Evolutionary conservation across 257 asterid species (phyloP), one percentile per base, ranked within the genome.

Genomic region (Verbena officinalis): DNA sequence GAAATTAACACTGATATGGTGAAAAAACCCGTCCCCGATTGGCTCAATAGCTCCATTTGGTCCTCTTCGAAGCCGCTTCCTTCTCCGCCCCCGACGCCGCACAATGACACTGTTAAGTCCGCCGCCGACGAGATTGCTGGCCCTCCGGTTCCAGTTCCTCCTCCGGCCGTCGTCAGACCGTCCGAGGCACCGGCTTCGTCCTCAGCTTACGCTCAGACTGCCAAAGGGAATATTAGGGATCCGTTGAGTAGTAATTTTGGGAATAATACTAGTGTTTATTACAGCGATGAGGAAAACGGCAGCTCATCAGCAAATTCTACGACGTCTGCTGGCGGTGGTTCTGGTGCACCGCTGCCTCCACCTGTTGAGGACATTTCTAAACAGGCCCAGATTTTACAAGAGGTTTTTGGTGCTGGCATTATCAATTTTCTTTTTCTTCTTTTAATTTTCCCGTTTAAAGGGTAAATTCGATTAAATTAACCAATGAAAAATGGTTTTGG

Each of bases 21-120:
- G 75, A 83, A 73, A 22, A 85, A 80, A 38, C 57, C 77, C 62
- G 82, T 84, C 21, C 95, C 92, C 42, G 95, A 87, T 77, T 87
- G 95, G 95, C 90, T 87, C 72, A 87, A 87, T 63, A 87, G 83
- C 83, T 76, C 95, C 11, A 83, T 87, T 66, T 87, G 95, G 95
- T 82, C 95, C 34, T 62, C 95, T 13, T 83, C 83, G 13, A 60
- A 72, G 6, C 78, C 75, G 27, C 69, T 69, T 1, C 61, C 73
- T 3, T 40, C 66, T 10, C 55, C 72, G 20, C 62, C 81, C 17
- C 65, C 46, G 22, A 5, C 72, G n/a, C 75, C 68, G 65, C 71
- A 64, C 11, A 55, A 70, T 64, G 72, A 48, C 33, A 40, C 64
- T 54, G 23, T 51, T 7, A 72, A 51, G 30, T 55, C 77, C 12